Evolutionary conservation across 2,329 filamentous ascomycete genomes (phyloP).

Genomic region (Talaromyces rugulosus): DNA sequence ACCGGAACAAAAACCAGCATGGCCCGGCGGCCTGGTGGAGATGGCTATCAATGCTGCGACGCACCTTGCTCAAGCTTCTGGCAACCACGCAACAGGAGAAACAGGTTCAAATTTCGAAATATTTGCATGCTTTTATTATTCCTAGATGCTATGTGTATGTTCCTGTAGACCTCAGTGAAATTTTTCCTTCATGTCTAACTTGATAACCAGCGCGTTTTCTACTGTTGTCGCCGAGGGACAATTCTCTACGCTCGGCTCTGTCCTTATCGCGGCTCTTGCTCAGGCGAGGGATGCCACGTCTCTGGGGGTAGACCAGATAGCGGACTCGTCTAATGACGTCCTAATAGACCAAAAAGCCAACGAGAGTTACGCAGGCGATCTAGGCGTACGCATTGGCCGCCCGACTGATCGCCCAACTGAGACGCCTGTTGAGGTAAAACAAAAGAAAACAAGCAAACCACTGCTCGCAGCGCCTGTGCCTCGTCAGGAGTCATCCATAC

Average conservation of each 20-base stretch:
- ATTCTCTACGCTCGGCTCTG: conserved; percentile 66
- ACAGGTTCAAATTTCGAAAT: conserved; percentile 28
- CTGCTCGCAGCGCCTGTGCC: neutral
- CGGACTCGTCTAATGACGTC: neutral
- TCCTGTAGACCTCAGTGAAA: neutral
- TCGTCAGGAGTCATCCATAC: neutral
- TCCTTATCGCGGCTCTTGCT: conserved; percentile 63
- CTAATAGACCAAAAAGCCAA: neutral
- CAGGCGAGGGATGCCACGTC: conserved; percentile 43
- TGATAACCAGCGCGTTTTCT: conserved; percentile 51
- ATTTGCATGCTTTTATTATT: conserved; percentile 31
- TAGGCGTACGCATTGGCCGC: conserved; percentile 6
- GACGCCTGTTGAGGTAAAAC: neutral
- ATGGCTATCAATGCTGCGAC: conserved; percentile 66
- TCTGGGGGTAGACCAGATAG: neutral
- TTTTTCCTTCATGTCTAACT: neutral
- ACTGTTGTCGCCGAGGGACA: conserved; percentile 68
- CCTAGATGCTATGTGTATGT: conserved; percentile 39
- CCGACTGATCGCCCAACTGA: neutral
- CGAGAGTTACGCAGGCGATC: neutral
- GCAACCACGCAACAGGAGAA: conserved; percentile 42
- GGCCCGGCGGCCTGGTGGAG: conserved; percentile 77
- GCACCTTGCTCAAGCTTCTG: conserved; percentile 57
- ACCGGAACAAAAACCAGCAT: conserved; percentile 91
- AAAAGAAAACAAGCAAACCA: neutral